Conservation (phyloP, 1,284 basidiomycete genomes). For the Tilletia horrida region DNA sequence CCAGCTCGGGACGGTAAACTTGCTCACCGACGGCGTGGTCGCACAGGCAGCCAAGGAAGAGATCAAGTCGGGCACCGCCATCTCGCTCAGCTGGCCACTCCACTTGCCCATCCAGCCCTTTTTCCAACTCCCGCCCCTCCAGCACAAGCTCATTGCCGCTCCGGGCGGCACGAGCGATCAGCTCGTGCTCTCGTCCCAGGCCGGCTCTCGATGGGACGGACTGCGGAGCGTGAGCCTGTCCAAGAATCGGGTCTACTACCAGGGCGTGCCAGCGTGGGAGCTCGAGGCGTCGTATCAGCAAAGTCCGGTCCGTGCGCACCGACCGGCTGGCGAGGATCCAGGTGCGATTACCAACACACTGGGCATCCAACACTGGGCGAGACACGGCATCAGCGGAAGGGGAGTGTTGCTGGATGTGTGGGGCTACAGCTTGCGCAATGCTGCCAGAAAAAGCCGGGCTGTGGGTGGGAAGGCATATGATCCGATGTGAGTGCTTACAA, state of each 20-base stretch:
- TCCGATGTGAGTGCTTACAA: slow-evolving; percentile 12
- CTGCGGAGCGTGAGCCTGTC: slow-evolving; percentile 52
- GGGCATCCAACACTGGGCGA: slow-evolving; percentile 58
- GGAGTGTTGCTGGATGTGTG: slow-evolving; percentile 67
- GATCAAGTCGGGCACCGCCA: slow-evolving; percentile 57
- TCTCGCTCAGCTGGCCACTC: slow-evolving; percentile 43
- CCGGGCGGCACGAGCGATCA: slow-evolving; percentile 15
- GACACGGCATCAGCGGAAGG: slow-evolving; percentile 70
- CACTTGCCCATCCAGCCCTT: slow-evolving; percentile 42
- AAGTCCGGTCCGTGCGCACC: slow-evolving; percentile 25
- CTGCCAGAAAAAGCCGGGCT: slow-evolving; percentile 8
- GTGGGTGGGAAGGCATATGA: slow-evolving; percentile 18
- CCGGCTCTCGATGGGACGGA: slow-evolving; percentile 73
- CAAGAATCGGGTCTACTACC: slow-evolving; percentile 41
- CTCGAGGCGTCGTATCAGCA: slow-evolving; percentile 34
- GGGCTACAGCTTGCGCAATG: slow-evolving; percentile 29
- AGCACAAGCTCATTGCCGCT: slow-evolving; percentile 25
- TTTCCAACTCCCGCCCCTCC: slow-evolving; percentile 33
- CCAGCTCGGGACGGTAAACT: slow-evolving; percentile 68
- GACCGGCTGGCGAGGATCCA: slow-evolving; percentile 23
- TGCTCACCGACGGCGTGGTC: slow-evolving; percentile 67
- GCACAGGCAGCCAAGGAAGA: slow-evolving; percentile 65
- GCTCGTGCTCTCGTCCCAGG: slow-evolving; percentile 60
- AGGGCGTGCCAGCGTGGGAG: slow-evolving; percentile 32
- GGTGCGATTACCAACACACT: slow-evolving; percentile 23